phyloP scores from a whole-genome alignment of 2,329 filamentous ascomycete species.

The Plectosphaerella cucumerina region DNA sequence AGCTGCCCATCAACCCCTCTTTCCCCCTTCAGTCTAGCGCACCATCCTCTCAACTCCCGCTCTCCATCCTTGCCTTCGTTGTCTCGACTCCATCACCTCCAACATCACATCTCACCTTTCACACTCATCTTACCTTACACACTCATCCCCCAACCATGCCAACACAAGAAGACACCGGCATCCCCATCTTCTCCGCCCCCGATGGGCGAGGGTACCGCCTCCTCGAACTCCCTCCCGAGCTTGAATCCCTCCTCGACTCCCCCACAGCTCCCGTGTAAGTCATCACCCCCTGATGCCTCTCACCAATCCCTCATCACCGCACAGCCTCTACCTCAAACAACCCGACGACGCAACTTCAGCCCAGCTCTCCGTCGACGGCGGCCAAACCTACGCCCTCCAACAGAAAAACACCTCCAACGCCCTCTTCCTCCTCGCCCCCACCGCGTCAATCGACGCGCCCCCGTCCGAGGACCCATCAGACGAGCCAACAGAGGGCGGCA shows the following conservation, averaged over 20 bases:
- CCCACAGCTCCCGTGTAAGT: slow-evolving; percentile 49
- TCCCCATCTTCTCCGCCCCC: slow-evolving; percentile 46
- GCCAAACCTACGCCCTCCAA: slow-evolving; percentile 52
- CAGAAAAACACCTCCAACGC: slow-evolving; percentile 67
- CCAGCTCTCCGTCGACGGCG: neutral
- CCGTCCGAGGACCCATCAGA: neutral
- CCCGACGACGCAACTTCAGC: slow-evolving; percentile 1
- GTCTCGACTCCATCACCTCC: neutral
- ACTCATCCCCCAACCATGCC: slow-evolving; percentile 29
- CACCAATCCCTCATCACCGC: slow-evolving; percentile 5
- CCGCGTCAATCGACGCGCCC: slow-evolving; percentile 9
- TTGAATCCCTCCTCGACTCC: slow-evolving; percentile 51
- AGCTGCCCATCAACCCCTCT: neutral
- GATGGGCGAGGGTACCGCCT: slow-evolving; percentile 52
- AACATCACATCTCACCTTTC: neutral
- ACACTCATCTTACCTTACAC: neutral
- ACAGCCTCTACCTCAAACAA: slow-evolving; percentile 3
- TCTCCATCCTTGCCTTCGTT: neutral
- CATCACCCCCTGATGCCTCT: slow-evolving; percentile 1
- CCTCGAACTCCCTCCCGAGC: slow-evolving; percentile 57
- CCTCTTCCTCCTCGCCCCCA: slow-evolving; percentile 49
- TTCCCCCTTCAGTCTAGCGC: neutral
- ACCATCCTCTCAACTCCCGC: neutral
- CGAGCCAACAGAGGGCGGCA: slow-evolving; percentile 19
- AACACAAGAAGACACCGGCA: slow-evolving; percentile 39